Conservation (phyloP, 352 stramenopile species). For the Blastocystis sp. region DNA sequence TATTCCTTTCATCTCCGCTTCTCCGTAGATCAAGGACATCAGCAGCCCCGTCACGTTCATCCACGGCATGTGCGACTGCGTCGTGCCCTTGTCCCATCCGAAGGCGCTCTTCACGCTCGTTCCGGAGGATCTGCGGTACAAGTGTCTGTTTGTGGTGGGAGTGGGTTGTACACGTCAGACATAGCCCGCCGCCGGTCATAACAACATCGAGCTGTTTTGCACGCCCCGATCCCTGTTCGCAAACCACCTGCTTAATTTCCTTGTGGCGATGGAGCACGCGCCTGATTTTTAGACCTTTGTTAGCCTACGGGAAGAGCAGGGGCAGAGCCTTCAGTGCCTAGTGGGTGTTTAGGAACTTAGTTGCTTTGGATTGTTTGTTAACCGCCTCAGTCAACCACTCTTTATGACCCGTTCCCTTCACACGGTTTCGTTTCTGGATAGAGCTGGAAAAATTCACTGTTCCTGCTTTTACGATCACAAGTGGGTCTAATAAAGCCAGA, state of each 20-base stretch:
- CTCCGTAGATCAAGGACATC: slow-evolving; percentile 19
- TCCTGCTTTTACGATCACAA: no score
- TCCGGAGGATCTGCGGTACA: slow-evolving; percentile 34
- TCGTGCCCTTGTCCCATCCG: slow-evolving; percentile 45
- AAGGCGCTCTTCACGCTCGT: slow-evolving; percentile 15
- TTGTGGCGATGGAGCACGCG: neutral
- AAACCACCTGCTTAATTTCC: slow-evolving; percentile 16
- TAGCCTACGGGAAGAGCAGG: neutral
- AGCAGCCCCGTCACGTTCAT: slow-evolving; percentile 33
- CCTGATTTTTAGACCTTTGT: slow-evolving; percentile 3
- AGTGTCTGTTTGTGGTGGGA: slow-evolving; percentile 56
- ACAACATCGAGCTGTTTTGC: slow-evolving; percentile 21
- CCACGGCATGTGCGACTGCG: slow-evolving; percentile 26
- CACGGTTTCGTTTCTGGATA: no score
- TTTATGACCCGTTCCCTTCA: no score
- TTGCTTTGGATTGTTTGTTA: no score
- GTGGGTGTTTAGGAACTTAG: no score
- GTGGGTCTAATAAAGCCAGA: no score
- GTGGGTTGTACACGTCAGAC: neutral
- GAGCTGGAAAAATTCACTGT: no score
- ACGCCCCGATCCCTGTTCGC: slow-evolving; percentile 11
- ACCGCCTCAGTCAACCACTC: no score
- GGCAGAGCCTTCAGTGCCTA: no score
- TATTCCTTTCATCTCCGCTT: neutral
- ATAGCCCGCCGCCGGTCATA: slow-evolving; percentile 42